A percentile compares a stretch with the other conserved stretches of the same genome.
Conservation (phyloP, 2,329 filamentous ascomycete genomes). For the Penicillium sp. region DNA sequence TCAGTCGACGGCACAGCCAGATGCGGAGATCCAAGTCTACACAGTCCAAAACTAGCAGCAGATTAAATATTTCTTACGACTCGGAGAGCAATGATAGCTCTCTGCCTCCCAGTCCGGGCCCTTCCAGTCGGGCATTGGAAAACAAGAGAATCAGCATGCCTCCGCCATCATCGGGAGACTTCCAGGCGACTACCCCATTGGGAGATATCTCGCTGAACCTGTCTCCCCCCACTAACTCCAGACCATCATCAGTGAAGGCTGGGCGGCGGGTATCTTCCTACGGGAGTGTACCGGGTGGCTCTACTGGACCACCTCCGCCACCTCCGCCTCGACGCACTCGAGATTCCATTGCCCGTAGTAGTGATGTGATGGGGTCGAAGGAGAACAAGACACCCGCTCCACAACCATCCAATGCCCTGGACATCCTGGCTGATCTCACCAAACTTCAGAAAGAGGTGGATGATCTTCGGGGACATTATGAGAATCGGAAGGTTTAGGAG, state of each 20-base stretch:
- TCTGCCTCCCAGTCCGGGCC: slow-evolving; percentile 30
- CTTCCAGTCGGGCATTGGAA: slow-evolving; percentile 17
- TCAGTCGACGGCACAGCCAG: slow-evolving; percentile 50
- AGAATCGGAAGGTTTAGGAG: slow-evolving; percentile 32
- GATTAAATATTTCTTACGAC: slow-evolving; percentile 44
- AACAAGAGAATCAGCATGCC: slow-evolving; percentile 25
- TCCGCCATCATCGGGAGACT: slow-evolving; percentile 14
- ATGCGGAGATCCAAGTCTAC: slow-evolving; percentile 39
- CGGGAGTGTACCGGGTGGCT: slow-evolving; percentile 21
- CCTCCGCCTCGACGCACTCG: slow-evolving; percentile 50
- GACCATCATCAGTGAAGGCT: slow-evolving; percentile 25
- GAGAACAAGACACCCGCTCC: slow-evolving; percentile 23
- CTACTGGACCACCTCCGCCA: slow-evolving; percentile 42
- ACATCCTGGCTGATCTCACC: slow-evolving; percentile 71
- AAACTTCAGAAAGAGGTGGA: slow-evolving; percentile 75
- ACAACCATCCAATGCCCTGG: slow-evolving; percentile 46
- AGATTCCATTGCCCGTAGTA: slow-evolving; percentile 42
- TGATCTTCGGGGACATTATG: slow-evolving; percentile 46
- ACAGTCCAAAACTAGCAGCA: slow-evolving; percentile 33
- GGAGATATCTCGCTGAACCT: slow-evolving; percentile 17
- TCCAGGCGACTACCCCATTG: slow-evolving; percentile 6
- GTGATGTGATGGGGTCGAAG: slow-evolving; percentile 25
- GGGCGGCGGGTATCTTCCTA: slow-evolving; percentile 31
- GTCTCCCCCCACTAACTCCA: slow-evolving; percentile 6
- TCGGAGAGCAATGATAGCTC: slow-evolving; percentile 39